These are phyloP conservation scores for Diplocarpon mali DNA, from an alignment of 2,329 filamentous ascomycete species.

Conservation along the genomic window DNA sequence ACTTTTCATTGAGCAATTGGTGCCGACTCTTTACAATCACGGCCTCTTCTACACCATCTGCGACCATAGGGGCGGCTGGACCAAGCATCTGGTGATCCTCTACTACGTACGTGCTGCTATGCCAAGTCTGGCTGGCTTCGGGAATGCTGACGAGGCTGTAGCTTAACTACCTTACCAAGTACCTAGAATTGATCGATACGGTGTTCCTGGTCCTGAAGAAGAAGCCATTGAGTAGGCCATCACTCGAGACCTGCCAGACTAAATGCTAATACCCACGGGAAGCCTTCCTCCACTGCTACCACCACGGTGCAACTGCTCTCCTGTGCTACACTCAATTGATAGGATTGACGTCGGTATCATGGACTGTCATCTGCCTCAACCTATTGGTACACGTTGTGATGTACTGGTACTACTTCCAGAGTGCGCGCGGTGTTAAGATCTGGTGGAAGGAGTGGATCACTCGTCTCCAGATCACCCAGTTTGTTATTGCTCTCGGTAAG, in stretches of 20 bases:
- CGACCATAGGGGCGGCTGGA: slow-evolving; percentile 75
- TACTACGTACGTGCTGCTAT: slow-evolving; percentile 72
- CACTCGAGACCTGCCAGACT: background rate
- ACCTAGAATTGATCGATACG: slow-evolving; percentile 89
- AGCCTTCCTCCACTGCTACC: slow-evolving; percentile 97
- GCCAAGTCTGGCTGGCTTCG: background rate
- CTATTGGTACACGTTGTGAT: slow-evolving; percentile 92
- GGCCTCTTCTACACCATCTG: slow-evolving; percentile 90
- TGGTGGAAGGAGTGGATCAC: slow-evolving; percentile 99
- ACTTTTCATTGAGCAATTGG: slow-evolving; percentile 83
- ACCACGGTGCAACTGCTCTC: slow-evolving; percentile 92
- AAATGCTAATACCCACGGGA: slow-evolving; percentile 26
- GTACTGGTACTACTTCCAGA: slow-evolving; percentile 99
- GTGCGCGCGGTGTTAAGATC: slow-evolving; percentile 84
- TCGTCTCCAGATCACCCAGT: slow-evolving; percentile 91
- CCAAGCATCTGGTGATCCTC: slow-evolving; percentile 79
- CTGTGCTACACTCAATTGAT: slow-evolving; percentile 97
- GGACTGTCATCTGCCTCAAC: slow-evolving; percentile 90
- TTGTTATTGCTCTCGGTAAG: slow-evolving; percentile 87
- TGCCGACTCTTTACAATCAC: slow-evolving; percentile 68
- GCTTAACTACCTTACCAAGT: slow-evolving; percentile 98
- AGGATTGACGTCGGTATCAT: slow-evolving; percentile 84
- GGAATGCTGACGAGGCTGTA: slow-evolving; percentile 35
- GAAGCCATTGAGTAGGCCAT: slow-evolving; percentile 73
- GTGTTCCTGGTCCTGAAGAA: slow-evolving; percentile 98